phyloP scores from a whole-genome alignment of 768 basidiomycete genomes.

The Mycena indigotica region DNA sequence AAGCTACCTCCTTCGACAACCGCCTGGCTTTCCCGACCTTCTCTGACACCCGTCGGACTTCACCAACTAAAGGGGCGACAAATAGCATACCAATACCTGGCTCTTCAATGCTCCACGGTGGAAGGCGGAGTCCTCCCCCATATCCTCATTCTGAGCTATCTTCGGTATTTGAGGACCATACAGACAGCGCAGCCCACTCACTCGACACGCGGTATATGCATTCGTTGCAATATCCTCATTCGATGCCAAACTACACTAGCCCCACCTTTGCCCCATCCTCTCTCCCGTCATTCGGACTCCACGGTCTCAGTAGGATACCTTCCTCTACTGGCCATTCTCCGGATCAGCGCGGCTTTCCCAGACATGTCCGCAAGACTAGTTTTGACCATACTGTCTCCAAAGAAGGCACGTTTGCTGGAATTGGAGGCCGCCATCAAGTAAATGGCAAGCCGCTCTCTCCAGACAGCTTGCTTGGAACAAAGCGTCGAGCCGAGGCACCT shows the following conservation, averaged over 20 bases:
- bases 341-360: slow-evolving; percentile 66
- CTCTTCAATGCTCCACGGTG: slow-evolving; percentile 44
- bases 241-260: slow-evolving; percentile 44
- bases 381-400: slow-evolving; percentile 89
- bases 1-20: slow-evolving; percentile 42
- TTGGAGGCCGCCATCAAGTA: slow-evolving; percentile 76
- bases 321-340: slow-evolving; percentile 37
- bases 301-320: slow-evolving; percentile 52
- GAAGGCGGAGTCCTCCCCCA: slow-evolving; percentile 47
- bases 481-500: slow-evolving; percentile 80
- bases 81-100: slow-evolving; percentile 44
- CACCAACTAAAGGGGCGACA: slow-evolving; percentile 29
- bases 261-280: slow-evolving; percentile 69
- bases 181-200: slow-evolving; percentile 34
- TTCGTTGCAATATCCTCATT: slow-evolving; percentile 38
- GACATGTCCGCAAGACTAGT: slow-evolving; percentile 90
- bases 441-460: slow-evolving; percentile 73
- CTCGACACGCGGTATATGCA: slow-evolving; percentile 32
- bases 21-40: slow-evolving; percentile 48
- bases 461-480: slow-evolving; percentile 67
- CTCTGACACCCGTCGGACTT: slow-evolving; percentile 25
- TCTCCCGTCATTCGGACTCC: slow-evolving; percentile 69
- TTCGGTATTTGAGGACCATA: slow-evolving; percentile 47
- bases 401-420: slow-evolving; percentile 58
- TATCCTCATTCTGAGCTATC: slow-evolving; percentile 49